Conservation (phyloP, 1,284 basidiomycete species). For the Phellinidium pouzarii region DNA sequence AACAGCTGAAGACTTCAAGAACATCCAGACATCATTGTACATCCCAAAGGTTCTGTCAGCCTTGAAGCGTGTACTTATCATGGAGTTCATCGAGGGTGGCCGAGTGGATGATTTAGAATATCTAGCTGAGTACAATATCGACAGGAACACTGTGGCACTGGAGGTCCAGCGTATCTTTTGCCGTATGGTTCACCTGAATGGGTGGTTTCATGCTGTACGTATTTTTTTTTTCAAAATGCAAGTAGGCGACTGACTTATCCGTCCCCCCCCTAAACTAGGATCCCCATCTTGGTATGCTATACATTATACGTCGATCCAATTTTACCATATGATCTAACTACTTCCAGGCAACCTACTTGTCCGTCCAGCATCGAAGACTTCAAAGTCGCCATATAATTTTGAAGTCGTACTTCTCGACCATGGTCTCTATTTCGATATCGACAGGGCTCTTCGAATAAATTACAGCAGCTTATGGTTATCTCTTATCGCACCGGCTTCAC, state of each 20-base stretch:
- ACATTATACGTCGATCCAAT: background rate
- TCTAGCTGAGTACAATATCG: constrained; percentile 79
- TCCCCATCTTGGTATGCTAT: constrained; percentile 57
- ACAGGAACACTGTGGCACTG: constrained; percentile 89
- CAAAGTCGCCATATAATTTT: constrained; percentile 85
- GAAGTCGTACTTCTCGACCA: constrained; percentile 92
- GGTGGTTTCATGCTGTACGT: constrained; percentile 81
- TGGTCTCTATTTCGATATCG: constrained; percentile 88
- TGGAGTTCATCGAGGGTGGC: constrained; percentile 90
- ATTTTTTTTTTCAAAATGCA: constrained; percentile 1
- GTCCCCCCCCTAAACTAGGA: constrained; percentile 40
- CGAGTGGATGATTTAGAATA: constrained; percentile 88
- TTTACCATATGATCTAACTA: background rate
- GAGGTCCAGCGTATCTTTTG: constrained; percentile 89
- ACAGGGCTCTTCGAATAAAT: constrained; percentile 69
- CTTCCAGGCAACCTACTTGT: constrained; percentile 83
- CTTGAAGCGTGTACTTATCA: constrained; percentile 82
- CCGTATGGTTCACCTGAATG: constrained; percentile 95
- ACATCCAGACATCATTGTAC: constrained; percentile 77
- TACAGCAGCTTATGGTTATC: constrained; percentile 84
- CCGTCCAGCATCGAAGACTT: constrained; percentile 55
- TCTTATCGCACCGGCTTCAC: constrained; percentile 68
- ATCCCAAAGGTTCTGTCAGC: constrained; percentile 86
- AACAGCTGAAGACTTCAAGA: constrained; percentile 67
- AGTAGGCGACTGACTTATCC: background rate